A percentile compares a stretch with the other conserved stretches of the same genome.
phyloP scores from a whole-genome alignment of 176 grass and related monocot genomes.

The Aegilops tauschii region DNA sequence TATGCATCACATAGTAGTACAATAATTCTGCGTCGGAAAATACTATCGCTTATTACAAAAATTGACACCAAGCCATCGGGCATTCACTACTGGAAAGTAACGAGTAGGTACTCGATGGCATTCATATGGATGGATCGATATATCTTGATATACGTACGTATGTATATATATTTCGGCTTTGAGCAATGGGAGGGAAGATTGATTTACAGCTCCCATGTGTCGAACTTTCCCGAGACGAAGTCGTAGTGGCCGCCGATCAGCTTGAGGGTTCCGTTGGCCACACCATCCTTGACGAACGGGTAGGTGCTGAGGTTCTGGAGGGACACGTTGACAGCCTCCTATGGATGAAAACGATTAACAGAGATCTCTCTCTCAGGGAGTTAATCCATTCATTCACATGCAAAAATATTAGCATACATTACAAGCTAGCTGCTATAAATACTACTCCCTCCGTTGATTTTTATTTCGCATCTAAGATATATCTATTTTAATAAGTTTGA shows the following conservation, averaged over 20 bases:
- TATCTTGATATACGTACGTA: not conserved
- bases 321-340: conserved; percentile 72
- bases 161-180: not conserved
- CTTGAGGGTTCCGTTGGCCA: conserved; percentile 60
- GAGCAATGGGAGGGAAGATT: not conserved
- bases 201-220: conserved; percentile 46
- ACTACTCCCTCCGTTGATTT: too few relatives aligned
- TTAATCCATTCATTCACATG: too few relatives aligned
- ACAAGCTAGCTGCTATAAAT: too few relatives aligned
- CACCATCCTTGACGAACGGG: conserved; percentile 67
- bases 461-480: too few relatives aligned
- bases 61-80: conserved; percentile 16
- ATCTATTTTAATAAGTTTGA: too few relatives aligned
- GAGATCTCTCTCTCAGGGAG: not conserved
- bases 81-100: not conserved
- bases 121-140: not conserved
- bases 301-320: conserved; percentile 68
- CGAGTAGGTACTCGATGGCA: not conserved
- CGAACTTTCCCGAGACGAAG: conserved; percentile 70
- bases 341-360: conserved; percentile 40
- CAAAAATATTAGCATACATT: too few relatives aligned
- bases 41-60: not conserved
- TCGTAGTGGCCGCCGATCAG: conserved; percentile 70
- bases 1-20: conserved; percentile 27
- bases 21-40: conserved; percentile 30